Evolutionary conservation across 2,329 filamentous ascomycete species (phyloP).

Genomic region (Scorias spongiosa): DNA sequence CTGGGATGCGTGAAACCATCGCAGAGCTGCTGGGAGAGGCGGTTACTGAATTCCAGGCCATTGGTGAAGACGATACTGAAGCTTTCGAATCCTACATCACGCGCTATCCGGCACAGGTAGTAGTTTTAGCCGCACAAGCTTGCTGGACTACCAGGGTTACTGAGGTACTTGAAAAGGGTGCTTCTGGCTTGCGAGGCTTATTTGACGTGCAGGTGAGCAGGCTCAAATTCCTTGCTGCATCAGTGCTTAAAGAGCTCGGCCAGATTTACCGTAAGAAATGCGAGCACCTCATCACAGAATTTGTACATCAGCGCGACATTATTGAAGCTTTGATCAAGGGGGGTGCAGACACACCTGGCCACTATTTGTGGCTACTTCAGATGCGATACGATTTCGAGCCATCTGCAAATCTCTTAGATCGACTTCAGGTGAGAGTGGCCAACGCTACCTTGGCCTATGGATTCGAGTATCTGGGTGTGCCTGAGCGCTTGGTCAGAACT

Average conservation of each 20-base stretch:
- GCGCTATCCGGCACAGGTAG: conserved; percentile 81
- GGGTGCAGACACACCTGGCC: conserved; percentile 58
- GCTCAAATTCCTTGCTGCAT: conserved; percentile 70
- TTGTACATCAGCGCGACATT: conserved; percentile 89
- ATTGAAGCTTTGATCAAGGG: conserved; percentile 72
- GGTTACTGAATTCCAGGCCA: conserved; percentile 59
- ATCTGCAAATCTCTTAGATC: conserved; percentile 66
- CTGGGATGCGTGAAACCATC: conserved; percentile 84
- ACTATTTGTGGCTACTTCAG: conserved; percentile 86
- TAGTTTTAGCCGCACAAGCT: conserved; percentile 83
- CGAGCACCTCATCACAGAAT: conserved; percentile 96
- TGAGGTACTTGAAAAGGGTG: conserved; percentile 56
- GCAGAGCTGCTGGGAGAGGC: conserved; percentile 83
- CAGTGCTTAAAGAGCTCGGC: conserved; percentile 79
- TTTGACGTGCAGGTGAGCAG: conserved; percentile 75
- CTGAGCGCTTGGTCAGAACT: conserved; percentile 88
- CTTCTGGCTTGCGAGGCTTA: conserved; percentile 51
- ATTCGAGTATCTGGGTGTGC: conserved; percentile 94
- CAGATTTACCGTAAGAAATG: conserved; percentile 86
- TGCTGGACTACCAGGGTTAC: conserved; percentile 88
- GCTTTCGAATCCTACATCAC: conserved; percentile 68
- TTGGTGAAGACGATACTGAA: conserved; percentile 51
- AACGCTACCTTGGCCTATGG: conserved; percentile 92
- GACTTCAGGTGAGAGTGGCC: conserved; percentile 86
- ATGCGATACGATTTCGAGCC: conserved; percentile 90